Base-by-base conservation (phyloP, 2,329 filamentous ascomycete species). In the Diaporthe aspalathi region DNA sequence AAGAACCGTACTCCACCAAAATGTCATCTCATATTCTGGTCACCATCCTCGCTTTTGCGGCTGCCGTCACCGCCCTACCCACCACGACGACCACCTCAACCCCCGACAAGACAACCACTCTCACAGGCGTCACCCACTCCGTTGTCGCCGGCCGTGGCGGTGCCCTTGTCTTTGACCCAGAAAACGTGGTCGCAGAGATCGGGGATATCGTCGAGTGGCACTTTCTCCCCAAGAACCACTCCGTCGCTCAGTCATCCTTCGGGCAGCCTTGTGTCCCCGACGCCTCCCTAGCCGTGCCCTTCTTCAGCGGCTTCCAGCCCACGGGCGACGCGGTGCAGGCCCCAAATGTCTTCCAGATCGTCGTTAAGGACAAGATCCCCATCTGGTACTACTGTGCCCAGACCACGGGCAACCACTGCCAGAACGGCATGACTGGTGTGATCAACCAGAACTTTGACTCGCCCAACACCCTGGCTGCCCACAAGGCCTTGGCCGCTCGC, bases 181-280 rank as follows among this genome's bases (percentile, higher is more conserved):
- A 84, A 73, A 84, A 83, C 73, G 79, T 88, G 50, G 82, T 82
- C 3, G 88, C 87, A 22, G 77, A 92, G 14, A 70, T 83, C 9
- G 87, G 87, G 71, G 85, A 88, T 72, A 74, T 85, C 5, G 77
- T 90, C 70, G 86, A 89, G 80, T 90, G 85, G 81, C 84, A 86
- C 76, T 89, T 86, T 81, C 84, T 83, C 73, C 83, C 87, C 11
- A 76, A 74, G 71, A 87, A 85, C 79, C 87, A 89, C 82, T 83
- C 83, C 22, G 80, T 89, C 52, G 82, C 80, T 2, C 80, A 83
- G 74, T 78, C 77, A 16, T 80, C 76, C 76, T 85, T 85, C 72
- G 80, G 73, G 67, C 74, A 80, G 54, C 84, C 84, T 27, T 87
- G 85, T 79, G 17, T 77, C 70, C 84, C 84, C 2, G 77, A 82